Percentiles rank a stretch among this genome's conserved stretches.
Conservation (phyloP, 768 basidiomycete genomes). For the Hydnomerulius pinastri region DNA sequence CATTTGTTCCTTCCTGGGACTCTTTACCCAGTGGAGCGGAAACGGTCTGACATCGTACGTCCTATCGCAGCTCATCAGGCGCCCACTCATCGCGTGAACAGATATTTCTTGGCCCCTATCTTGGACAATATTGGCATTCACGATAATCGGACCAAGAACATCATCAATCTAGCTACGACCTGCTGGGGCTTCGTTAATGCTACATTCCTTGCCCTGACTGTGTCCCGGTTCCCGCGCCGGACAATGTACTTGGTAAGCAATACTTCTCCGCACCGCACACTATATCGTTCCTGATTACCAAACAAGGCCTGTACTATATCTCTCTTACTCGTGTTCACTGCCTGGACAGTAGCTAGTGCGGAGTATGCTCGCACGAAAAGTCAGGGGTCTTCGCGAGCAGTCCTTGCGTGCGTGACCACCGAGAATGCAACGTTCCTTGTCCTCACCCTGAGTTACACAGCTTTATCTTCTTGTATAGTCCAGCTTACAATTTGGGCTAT, state of each 20-base stretch:
- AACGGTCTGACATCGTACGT: slow-evolving; percentile 9
- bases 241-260: slow-evolving; percentile 14
- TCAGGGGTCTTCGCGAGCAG: slow-evolving; percentile 3
- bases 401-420: slow-evolving; percentile 8
- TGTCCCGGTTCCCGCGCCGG: slow-evolving; percentile 18
- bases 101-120: slow-evolving; percentile 11
- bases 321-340: slow-evolving; percentile 10
- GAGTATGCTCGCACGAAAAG: slow-evolving; percentile 17
- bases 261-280: neutral
- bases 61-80: accelerated
- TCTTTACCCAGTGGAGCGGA: slow-evolving; percentile 20
- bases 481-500: slow-evolving; percentile 16
- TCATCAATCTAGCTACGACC: slow-evolving; percentile 12
- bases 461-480: slow-evolving; percentile 20
- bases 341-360: slow-evolving; percentile 22
- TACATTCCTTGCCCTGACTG: slow-evolving; percentile 5
- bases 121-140: slow-evolving; percentile 22
- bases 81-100: neutral
- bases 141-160: slow-evolving; percentile 18
- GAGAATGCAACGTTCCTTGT: neutral
- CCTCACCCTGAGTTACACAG: neutral
- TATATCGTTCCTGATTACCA: neutral
- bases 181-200: slow-evolving; percentile 13
- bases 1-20: slow-evolving; percentile 11
- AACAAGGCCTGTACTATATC: slow-evolving; percentile 15